A percentile compares a stretch with the other conserved stretches of the same genome.
These are phyloP conservation scores for Arthrinium phaeospermum DNA, from an alignment of 2,329 filamentous ascomycete genomes.

Conservation along the genomic window DNA sequence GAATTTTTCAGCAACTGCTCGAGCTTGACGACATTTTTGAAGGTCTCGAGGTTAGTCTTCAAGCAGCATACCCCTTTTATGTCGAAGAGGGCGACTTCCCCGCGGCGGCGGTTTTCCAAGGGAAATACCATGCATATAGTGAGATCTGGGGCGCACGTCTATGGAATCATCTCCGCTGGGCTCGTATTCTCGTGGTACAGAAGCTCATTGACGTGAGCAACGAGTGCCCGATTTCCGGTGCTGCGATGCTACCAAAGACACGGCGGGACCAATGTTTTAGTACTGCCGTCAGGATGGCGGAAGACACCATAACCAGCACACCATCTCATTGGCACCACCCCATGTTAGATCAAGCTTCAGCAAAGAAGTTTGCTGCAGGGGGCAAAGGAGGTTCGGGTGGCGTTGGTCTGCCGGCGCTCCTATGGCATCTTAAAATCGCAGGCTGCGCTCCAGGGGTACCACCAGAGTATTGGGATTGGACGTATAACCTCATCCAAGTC, in stretches of 20 bases:
- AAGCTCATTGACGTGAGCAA: slow-evolving; percentile 50
- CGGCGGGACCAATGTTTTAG: slow-evolving; percentile 40
- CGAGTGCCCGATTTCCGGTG: slow-evolving; percentile 46
- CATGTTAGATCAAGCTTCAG: slow-evolving; percentile 44
- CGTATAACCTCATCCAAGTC: slow-evolving; percentile 50
- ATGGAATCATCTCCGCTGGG: slow-evolving; percentile 66
- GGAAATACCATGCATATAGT: slow-evolving; percentile 60
- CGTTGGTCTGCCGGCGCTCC: slow-evolving; percentile 52
- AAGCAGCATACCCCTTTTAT: slow-evolving; percentile 45
- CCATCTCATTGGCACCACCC: slow-evolving; percentile 60
- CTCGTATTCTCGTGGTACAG: slow-evolving; percentile 59
- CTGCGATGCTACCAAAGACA: slow-evolving; percentile 36
- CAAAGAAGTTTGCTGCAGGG: slow-evolving; percentile 41
- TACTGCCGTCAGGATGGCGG: slow-evolving; percentile 45
- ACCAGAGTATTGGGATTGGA: slow-evolving; percentile 50
- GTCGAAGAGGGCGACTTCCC: slow-evolving; percentile 43
- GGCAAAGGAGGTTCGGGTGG: slow-evolving; percentile 51
- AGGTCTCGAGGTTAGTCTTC: slow-evolving; percentile 44
- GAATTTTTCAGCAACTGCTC: slow-evolving; percentile 46
- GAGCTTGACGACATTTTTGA: slow-evolving; percentile 47
- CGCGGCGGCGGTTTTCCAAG: slow-evolving; percentile 52
- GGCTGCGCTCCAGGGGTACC: slow-evolving; percentile 54
- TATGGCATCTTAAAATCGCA: slow-evolving; percentile 55
- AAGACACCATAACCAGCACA: slow-evolving; percentile 52
- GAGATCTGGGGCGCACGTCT: slow-evolving; percentile 59